Evolutionary conservation across 106 monocot species (phyloP).

Genomic region (Xerophyta viscosa): DNA sequence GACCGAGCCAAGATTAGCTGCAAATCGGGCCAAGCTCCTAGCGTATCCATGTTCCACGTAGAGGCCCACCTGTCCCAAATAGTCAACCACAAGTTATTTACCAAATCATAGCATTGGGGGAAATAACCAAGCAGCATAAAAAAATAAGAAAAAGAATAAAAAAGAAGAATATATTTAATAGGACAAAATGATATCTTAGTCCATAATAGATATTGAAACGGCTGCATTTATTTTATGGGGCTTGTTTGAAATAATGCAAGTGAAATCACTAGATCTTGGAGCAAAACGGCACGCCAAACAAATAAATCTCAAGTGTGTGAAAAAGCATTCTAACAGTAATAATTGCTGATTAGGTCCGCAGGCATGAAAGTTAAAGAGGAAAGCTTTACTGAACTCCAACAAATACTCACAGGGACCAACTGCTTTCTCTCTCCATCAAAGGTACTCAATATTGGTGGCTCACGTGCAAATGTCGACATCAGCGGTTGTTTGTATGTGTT

Average conservation of each 20-base stretch:
- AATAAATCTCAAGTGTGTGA: too few species aligned
- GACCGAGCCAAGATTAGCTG: slow-evolving; percentile 62
- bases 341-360: neutral
- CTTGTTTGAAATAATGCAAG: too few species aligned
- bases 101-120: neutral
- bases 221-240: too few species aligned
- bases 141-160: neutral
- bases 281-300: too few species aligned
- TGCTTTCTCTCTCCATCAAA: slow-evolving; percentile 46
- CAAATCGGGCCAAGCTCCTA: slow-evolving; percentile 89
- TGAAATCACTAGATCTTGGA: too few species aligned
- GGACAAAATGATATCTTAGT: too few species aligned
- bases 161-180: too few species aligned
- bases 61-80: slow-evolving; percentile 70
- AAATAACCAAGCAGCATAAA: neutral
- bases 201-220: too few species aligned
- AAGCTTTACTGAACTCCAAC: neutral
- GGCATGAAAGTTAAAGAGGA: neutral
- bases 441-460: slow-evolving; percentile 25
- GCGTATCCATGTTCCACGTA: slow-evolving; percentile 71
- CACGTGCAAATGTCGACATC: slow-evolving; percentile 8
- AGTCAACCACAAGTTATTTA: too few species aligned
- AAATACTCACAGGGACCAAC: slow-evolving; percentile 43
- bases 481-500: slow-evolving; percentile 52
- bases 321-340: neutral